A percentile compares a stretch with the other conserved stretches of the same genome.
Conservation (phyloP, 202 grass and related monocot genomes). For the Schoenoplectus triqueter region DNA sequence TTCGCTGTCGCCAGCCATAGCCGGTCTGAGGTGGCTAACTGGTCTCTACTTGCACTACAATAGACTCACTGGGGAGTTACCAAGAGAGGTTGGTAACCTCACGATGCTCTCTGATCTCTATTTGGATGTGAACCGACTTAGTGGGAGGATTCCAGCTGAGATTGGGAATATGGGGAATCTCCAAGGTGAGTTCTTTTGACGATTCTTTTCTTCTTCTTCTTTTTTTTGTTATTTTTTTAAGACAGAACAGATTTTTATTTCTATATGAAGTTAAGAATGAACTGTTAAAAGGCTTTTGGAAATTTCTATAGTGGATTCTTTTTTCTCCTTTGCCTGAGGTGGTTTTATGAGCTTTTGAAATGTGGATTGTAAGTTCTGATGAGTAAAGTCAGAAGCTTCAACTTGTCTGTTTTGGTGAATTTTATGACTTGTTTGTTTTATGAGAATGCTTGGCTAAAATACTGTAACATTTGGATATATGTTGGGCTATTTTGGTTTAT, state of each 20-base stretch:
- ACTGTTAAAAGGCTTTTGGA: background rate
- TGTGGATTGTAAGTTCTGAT: background rate
- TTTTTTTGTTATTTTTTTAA: background rate
- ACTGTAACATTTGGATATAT: background rate
- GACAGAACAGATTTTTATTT: background rate
- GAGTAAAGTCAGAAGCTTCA: conserved; percentile 7
- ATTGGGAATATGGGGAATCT: conserved; percentile 59
- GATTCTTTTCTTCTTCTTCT: background rate
- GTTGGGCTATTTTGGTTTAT: conserved; percentile 7
- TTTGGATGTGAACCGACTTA: conserved; percentile 82
- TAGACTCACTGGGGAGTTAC: conserved; percentile 65
- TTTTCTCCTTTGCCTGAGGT: background rate
- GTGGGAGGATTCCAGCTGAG: conserved; percentile 62
- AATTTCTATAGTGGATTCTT: background rate
- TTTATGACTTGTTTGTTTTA: conserved; percentile 3
- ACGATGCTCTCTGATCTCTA: conserved; percentile 78
- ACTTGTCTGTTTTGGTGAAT: conserved; percentile 5
- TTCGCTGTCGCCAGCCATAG: conserved; percentile 70
- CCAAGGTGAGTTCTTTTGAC: conserved; percentile 60
- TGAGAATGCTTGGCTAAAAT: background rate
- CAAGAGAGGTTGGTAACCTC: conserved; percentile 70
- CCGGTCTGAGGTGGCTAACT: conserved; percentile 59
- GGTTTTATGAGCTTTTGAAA: conserved; percentile 10
- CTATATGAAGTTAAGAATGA: too few relatives aligned
- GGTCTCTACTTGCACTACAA: conserved; percentile 98